A percentile compares a stretch with the other conserved stretches of the same genome.
Evolutionary conservation across 2,329 filamentous ascomycete species (phyloP).

Genomic region (Phialophora expanda): DNA sequence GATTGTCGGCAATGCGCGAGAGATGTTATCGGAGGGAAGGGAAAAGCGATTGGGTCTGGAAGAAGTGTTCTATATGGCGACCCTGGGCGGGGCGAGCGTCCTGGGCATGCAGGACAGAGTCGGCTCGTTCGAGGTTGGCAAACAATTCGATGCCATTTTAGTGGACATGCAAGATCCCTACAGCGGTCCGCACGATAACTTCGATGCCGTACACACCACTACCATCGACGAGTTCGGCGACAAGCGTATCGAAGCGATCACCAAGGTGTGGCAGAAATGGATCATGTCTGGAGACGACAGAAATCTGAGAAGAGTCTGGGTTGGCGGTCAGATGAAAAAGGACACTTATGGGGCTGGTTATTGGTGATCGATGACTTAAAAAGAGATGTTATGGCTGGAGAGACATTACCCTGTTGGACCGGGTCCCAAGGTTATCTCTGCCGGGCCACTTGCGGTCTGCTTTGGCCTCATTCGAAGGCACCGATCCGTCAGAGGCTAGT

Average conservation of each 20-base stretch:
- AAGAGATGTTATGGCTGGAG: background rate
- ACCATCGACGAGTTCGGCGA: constrained; percentile 33
- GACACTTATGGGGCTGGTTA: background rate
- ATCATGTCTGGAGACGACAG: constrained; percentile 70
- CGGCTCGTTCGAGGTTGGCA: constrained; percentile 64
- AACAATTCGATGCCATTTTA: constrained; percentile 66
- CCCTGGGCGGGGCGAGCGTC: constrained; percentile 44
- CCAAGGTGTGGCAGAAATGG: constrained; percentile 65
- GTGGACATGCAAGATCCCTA: constrained; percentile 46
- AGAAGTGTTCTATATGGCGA: constrained; percentile 53
- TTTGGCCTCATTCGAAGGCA: background rate
- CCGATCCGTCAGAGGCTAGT: background rate
- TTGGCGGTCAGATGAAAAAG: constrained; percentile 48
- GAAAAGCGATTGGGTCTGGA: constrained; percentile 42
- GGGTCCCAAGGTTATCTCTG: background rate
- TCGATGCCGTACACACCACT: constrained; percentile 60
- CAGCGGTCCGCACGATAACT: constrained; percentile 47
- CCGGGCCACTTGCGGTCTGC: background rate
- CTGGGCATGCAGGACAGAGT: constrained; percentile 48
- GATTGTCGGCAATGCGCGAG: constrained; percentile 47
- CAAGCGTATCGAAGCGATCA: constrained; percentile 5
- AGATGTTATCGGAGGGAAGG: constrained; percentile 37
- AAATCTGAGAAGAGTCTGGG: constrained; percentile 63
- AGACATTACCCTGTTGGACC: background rate
- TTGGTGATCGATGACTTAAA: background rate